phyloP scores from a whole-genome alignment of 306 rosid species.

The Rosa chinensis region DNA sequence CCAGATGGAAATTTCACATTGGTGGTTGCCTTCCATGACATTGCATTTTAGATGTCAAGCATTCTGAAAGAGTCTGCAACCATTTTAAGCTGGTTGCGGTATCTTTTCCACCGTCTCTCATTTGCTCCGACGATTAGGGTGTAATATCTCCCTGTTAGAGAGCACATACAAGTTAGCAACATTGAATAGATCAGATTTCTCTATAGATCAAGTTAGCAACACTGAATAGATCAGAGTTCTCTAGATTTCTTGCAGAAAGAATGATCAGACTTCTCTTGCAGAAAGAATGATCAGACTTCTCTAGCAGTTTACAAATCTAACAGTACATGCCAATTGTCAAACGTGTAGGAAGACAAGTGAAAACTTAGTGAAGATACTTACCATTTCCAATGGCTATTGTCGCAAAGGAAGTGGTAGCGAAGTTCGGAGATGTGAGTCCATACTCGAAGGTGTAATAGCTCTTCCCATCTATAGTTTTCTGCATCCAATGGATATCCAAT shows the following conservation, averaged over 20 bases:
- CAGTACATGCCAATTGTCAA: not conserved
- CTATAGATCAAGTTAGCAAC: not conserved
- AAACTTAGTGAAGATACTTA: conserved; percentile 22
- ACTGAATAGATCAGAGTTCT: no score
- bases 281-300: not conserved
- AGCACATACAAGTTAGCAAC: not conserved
- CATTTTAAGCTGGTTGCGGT: conserved; percentile 71
- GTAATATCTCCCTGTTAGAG: conserved; percentile 68
- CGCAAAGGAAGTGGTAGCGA: conserved; percentile 62
- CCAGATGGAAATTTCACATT: not conserved
- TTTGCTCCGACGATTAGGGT: conserved; percentile 80
- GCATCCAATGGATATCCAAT: conserved; percentile 35
- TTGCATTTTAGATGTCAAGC: conserved; percentile 57
- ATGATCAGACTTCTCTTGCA: not conserved
- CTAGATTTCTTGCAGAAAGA: not conserved
- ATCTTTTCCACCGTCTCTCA: conserved; percentile 90
- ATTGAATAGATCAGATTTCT: not conserved
- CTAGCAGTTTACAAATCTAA: no score
- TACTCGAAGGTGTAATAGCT: conserved; percentile 84
- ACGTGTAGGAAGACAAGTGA: not conserved
- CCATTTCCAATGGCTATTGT: conserved; percentile 93
- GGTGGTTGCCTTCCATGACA: not conserved
- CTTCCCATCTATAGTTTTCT: conserved; percentile 73
- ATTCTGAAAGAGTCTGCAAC: conserved; percentile 91
- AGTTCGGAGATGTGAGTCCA: conserved; percentile 66